Evolutionary conservation across 1,139 yeast genomes (phyloP), one percentile per base, ranked within the genome.

Genomic region (Geotrichum candidum): DNA sequence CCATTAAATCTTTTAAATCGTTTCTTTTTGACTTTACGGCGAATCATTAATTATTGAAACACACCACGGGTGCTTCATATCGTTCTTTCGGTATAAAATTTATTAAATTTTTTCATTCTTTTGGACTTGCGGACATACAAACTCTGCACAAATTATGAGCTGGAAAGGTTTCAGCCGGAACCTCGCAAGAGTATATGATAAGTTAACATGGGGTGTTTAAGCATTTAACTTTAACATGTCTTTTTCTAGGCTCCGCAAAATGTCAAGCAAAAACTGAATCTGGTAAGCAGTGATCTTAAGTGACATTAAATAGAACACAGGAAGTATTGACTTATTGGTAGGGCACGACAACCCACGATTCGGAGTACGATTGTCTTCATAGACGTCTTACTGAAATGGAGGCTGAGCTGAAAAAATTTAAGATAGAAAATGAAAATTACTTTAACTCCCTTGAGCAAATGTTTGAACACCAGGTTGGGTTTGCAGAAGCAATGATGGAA

Each of bases 351-450:
- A 90, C 97, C 58, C 81, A 79, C 59, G 99, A 94, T 72, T 84
- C 96, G 0, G 97, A 94, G 22, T 94, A 91, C 73, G 82, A 82
- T 56, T 99, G 94, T 76, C 97, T 98, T 9, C 98, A 94, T 75
- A 82, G 97, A 73, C 83, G 99, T 70, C 94, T 94, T 80, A 89
- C 88, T 73, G 97, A 92, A 72, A 79, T 94, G 70, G 99, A 94
- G 74, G 74, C 77, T 22, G 97, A 92, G 75, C 90, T 98, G 57
- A 89, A 90, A 77, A 88, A 90, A 72, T 79, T 94, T 65, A 89
- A 92, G 68, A 90, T 87, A 59, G 98, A 94, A 76, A 86, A 96
- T 54, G 88, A 87, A 70, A 83, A 96, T 71, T 94, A 94, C 75
- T 90, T 89, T 68, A 81, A 82, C 53, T 96, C 98, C 0, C 96